phyloP scores from a whole-genome alignment of 192 early-diverging fungal genomes.

The Coemansia sp. region DNA sequence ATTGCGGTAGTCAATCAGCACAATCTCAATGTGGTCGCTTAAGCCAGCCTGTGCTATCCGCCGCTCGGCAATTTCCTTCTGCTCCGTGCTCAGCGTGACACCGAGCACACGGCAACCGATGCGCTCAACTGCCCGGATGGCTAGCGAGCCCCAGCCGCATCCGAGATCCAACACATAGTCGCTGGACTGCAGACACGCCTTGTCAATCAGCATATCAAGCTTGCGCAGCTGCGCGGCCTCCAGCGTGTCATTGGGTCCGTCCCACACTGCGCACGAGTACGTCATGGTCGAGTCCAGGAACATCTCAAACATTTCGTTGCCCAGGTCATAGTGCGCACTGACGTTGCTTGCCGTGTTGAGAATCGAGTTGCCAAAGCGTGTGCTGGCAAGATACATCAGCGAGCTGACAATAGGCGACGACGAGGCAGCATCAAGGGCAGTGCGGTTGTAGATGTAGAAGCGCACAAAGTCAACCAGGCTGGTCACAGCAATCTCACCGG shows the following conservation, averaged over 20 bases:
- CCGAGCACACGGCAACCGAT: conserved; percentile 62
- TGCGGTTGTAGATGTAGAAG: conserved; percentile 58
- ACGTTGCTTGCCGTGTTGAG: conserved; percentile 62
- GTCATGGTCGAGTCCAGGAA: conserved; percentile 70
- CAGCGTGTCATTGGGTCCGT: conserved; percentile 55
- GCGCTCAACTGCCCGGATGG: conserved; percentile 61
- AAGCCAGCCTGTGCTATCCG: conserved; percentile 61
- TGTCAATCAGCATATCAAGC: conserved; percentile 61
- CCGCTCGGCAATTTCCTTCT: conserved; percentile 62
- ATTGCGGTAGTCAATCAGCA: conserved; percentile 68
- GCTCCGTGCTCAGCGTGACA: conserved; percentile 66
- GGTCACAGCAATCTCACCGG: conserved; percentile 59
- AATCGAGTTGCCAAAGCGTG: conserved; percentile 65
- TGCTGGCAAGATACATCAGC: conserved; percentile 57
- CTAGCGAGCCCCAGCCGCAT: conserved; percentile 71
- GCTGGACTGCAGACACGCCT: conserved; percentile 51
- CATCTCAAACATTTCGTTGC: conserved; percentile 70
- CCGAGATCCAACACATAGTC: conserved; percentile 72
- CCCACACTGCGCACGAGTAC: conserved; percentile 74
- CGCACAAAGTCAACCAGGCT: conserved; percentile 60
- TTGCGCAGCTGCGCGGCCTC: conserved; percentile 65
- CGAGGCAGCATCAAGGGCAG: conserved; percentile 48
- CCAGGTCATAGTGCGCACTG: conserved; percentile 72
- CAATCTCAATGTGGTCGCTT: conserved; percentile 57
- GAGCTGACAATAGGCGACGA: conserved; percentile 55